Conservation (phyloP, 768 basidiomycete genomes). For the Obba rivulosa region DNA sequence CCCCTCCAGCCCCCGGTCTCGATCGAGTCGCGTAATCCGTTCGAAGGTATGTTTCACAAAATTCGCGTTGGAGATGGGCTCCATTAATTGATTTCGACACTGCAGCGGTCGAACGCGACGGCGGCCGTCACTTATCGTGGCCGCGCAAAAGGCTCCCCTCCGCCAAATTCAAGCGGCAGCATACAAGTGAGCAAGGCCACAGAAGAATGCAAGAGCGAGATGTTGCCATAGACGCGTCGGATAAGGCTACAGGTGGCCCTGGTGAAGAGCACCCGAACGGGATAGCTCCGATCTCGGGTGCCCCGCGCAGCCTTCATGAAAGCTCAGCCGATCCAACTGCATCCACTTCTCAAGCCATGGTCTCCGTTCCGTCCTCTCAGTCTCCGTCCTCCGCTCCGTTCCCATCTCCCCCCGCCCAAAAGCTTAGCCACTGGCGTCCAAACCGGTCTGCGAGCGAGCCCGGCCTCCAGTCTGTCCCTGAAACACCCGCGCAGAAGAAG, state of each 20-base stretch:
- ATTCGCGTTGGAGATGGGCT: neutral
- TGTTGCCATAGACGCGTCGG: constrained; percentile 16
- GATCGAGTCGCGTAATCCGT: constrained; percentile 12
- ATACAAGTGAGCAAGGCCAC: constrained; percentile 8
- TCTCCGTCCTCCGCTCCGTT: constrained; percentile 4
- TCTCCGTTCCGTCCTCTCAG: constrained; percentile 16
- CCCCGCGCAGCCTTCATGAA: constrained; percentile 8
- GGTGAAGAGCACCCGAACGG: constrained; percentile 1
- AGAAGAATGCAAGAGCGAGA: constrained; percentile 16
- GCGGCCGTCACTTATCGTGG: neutral
- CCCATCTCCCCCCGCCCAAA: constrained; percentile 3
- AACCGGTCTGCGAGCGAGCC: constrained; percentile 22
- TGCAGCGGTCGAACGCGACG: constrained; percentile 3
- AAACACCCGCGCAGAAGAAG: constrained; percentile 28
- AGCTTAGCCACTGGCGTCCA: constrained; percentile 8
- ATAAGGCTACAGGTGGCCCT: constrained; percentile 10
- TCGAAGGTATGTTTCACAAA: constrained; percentile 15
- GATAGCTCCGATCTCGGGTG: no score
- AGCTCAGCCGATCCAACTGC: constrained; percentile 16
- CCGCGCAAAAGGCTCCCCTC: neutral
- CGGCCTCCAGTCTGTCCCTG: constrained; percentile 16
- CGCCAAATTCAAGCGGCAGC: constrained; percentile 1
- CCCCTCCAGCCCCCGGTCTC: constrained; percentile 13
- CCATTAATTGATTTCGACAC: neutral
- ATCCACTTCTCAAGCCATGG: constrained; percentile 15